Evolutionary conservation across 306 rosid genomes (phyloP).

Genomic region (Spatholobus suberectus): DNA sequence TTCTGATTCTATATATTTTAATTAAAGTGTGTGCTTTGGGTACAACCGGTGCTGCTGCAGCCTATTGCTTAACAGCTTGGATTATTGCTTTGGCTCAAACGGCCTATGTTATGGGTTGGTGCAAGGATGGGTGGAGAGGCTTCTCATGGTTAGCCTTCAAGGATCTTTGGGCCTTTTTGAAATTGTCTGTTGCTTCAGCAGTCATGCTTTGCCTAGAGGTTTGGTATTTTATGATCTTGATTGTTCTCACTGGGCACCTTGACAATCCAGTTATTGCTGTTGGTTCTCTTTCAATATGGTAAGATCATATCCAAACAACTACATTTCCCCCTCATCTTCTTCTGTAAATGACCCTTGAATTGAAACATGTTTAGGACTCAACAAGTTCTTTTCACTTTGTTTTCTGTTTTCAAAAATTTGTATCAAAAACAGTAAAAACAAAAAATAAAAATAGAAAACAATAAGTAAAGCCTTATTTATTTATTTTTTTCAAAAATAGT

Average conservation of each 20-base stretch:
- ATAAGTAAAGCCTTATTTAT: not conserved
- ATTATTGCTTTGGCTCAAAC: constrained; percentile 73
- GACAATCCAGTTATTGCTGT: constrained; percentile 88
- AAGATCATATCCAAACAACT: constrained; percentile 5
- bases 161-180: constrained; percentile 85
- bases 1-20: constrained; percentile 51
- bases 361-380: not conserved
- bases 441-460: not conserved
- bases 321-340: not conserved
- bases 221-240: constrained; percentile 97
- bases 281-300: constrained; percentile 98
- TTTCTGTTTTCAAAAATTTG: not conserved
- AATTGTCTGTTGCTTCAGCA: constrained; percentile 89
- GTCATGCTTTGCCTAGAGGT: constrained; percentile 93
- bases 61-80: constrained; percentile 79
- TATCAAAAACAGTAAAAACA: not conserved
- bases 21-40: constrained; percentile 73
- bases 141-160: constrained; percentile 85
- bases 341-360: not conserved
- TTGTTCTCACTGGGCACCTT: constrained; percentile 95
- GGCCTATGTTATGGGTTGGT: constrained; percentile 79
- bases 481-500: not conserved
- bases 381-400: not conserved
- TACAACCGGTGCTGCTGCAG: constrained; percentile 81
- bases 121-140: constrained; percentile 86